phyloP scores from a whole-genome alignment of 331 rosid genomes.

The Quercus lobata region DNA sequence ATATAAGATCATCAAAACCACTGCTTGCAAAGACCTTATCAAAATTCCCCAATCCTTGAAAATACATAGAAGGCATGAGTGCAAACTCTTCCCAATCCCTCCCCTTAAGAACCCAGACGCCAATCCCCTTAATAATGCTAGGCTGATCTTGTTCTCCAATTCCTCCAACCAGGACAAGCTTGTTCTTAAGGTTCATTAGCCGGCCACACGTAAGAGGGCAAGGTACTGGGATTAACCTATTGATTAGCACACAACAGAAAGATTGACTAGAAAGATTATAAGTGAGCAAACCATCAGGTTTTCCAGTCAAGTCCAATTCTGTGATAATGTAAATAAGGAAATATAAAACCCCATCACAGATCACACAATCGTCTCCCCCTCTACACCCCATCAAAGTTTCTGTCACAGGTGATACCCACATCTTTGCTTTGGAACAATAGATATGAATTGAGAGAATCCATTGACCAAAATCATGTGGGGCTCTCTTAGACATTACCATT shows the following conservation, averaged over 20 bases:
- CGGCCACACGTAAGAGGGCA: conserved; percentile 88
- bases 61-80: conserved; percentile 75
- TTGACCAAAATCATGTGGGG: conserved; percentile 59
- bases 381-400: conserved; percentile 70
- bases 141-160: conserved; percentile 73
- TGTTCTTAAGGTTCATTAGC: conserved; percentile 76
- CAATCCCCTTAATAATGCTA: conserved; percentile 85
- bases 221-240: conserved; percentile 56
- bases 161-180: conserved; percentile 93
- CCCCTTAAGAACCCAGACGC: conserved; percentile 75
- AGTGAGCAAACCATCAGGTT: conserved; percentile 56
- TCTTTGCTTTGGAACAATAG: conserved; percentile 47
- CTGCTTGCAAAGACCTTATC: conserved; percentile 89
- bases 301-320: conserved; percentile 33
- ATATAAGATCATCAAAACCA: conserved; percentile 67
- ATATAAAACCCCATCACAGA: conserved; percentile 72
- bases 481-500: conserved; percentile 73
- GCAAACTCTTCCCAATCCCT: conserved; percentile 71
- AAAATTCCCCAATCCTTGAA: conserved; percentile 88
- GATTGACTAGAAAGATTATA: conserved; percentile 45
- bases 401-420: conserved; percentile 39
- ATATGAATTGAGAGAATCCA: conserved; percentile 71
- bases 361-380: conserved; percentile 84
- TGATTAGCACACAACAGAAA: conserved; percentile 40
- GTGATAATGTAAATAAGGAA: conserved; percentile 72